phyloP scores from a whole-genome alignment of 2,329 filamentous ascomycete species.

The Claviceps fusiformis region DNA sequence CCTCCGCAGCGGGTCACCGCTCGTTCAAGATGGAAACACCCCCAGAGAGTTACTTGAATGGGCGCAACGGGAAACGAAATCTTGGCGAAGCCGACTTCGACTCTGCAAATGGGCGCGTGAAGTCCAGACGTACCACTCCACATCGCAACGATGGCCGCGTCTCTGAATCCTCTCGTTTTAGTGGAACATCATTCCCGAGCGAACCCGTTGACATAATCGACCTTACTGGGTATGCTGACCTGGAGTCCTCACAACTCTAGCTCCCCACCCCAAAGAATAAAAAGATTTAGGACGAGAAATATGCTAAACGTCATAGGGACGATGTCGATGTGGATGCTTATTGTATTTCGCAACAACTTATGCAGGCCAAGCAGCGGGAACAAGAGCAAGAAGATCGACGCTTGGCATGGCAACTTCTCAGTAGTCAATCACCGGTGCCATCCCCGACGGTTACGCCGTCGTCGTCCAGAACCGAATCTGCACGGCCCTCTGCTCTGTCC shows the following conservation, averaged over 20 bases:
- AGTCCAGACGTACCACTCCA: slow-evolving; percentile 22
- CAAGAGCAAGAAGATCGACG: slow-evolving; percentile 16
- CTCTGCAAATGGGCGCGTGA: slow-evolving; percentile 10
- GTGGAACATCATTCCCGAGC: slow-evolving; percentile 1
- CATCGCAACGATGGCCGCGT: background rate
- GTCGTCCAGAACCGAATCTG: background rate
- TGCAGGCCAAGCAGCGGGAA: slow-evolving; percentile 18
- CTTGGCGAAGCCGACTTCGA: slow-evolving; percentile 10
- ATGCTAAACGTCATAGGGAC: slow-evolving; percentile 10
- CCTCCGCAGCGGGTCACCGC: background rate
- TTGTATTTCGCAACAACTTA: slow-evolving; percentile 21
- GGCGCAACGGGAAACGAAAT: slow-evolving; percentile 19
- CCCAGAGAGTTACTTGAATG: slow-evolving; percentile 7
- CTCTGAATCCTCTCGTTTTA: background rate
- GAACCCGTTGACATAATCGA: slow-evolving; percentile 23
- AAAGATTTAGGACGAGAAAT: background rate
- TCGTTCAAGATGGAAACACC: background rate
- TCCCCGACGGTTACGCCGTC: background rate
- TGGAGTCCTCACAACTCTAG: background rate
- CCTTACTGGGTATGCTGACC: slow-evolving; percentile 25
- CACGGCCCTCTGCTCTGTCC: slow-evolving; percentile 12
- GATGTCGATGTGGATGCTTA: slow-evolving; percentile 19
- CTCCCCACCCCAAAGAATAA: background rate
- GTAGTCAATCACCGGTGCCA: slow-evolving; percentile 5
- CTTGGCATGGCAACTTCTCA: slow-evolving; percentile 16